Conservation (phyloP, 1,139 yeast genomes). For the Candida tetrigidarum region DNA sequence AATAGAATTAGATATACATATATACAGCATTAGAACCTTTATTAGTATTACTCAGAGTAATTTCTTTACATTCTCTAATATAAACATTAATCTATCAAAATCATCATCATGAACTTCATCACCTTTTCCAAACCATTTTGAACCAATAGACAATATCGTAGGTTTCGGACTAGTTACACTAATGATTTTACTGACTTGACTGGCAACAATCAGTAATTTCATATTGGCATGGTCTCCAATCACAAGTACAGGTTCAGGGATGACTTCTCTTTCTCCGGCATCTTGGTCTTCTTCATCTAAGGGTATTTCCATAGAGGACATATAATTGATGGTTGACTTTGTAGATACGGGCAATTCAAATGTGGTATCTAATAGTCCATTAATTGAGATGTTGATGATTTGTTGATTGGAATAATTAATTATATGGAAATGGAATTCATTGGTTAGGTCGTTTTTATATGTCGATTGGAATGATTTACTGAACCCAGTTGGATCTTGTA, state of each 20-base stretch:
- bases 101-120: constrained; percentile 36
- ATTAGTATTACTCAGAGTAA: too few species aligned
- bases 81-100: constrained; percentile 46
- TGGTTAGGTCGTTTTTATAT: constrained; percentile 21
- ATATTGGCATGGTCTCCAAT: constrained; percentile 46
- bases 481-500: constrained; percentile 26
- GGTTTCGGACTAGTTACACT: constrained; percentile 33
- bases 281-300: constrained; percentile 8
- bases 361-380: constrained; percentile 48
- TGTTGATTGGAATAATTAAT: constrained; percentile 39
- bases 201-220: constrained; percentile 45
- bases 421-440: constrained; percentile 37
- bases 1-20: constrained; percentile 3
- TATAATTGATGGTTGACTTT: constrained; percentile 30
- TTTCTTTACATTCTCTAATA: constrained; percentile 37
- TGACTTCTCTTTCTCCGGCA: constrained; percentile 17
- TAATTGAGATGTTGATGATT: constrained; percentile 38
- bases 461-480: constrained; percentile 21
- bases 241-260: constrained; percentile 41
- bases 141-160: constrained; percentile 42
- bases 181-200: constrained; percentile 46
- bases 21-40: too few species aligned
- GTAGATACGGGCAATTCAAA: constrained; percentile 46
- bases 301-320: constrained; percentile 20
- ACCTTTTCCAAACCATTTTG: constrained; percentile 49